Percentiles rank a stretch among this genome's conserved stretches.
phyloP scores from a whole-genome alignment of 1,139 yeast species.

The Geotrichum restrictum region DNA sequence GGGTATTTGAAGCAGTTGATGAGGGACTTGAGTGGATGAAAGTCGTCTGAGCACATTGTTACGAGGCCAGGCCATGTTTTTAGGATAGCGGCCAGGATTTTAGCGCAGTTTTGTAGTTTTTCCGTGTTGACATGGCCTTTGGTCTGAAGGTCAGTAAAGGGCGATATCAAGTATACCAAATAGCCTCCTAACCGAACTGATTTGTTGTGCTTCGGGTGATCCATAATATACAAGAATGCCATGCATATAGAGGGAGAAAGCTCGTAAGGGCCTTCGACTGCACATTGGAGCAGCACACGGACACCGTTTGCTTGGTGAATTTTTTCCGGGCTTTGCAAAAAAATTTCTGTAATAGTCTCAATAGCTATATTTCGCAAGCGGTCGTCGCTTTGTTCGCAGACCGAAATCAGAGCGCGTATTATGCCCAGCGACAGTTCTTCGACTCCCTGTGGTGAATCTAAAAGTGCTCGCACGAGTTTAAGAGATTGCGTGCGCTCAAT shows the following conservation, averaged over 20 bases:
- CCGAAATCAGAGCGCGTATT: conserved; percentile 65
- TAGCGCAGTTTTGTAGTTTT: conserved; percentile 59
- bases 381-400: conserved; percentile 63
- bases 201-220: conserved; percentile 53
- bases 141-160: conserved; percentile 57
- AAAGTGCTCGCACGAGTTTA: conserved; percentile 60
- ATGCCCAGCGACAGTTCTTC: conserved; percentile 60
- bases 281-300: conserved; percentile 52
- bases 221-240: conserved; percentile 58
- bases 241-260: conserved; percentile 54
- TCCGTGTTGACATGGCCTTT: conserved; percentile 49
- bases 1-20: conserved; percentile 62
- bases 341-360: conserved; percentile 69
- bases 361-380: conserved; percentile 51
- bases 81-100: conserved; percentile 56
- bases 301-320: conserved; percentile 65
- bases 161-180: conserved; percentile 57
- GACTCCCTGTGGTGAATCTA: conserved; percentile 56
- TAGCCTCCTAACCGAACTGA: conserved; percentile 48
- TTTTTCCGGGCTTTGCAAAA: conserved; percentile 57
- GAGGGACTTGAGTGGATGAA: conserved; percentile 55
- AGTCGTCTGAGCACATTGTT: conserved; percentile 57
- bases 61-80: conserved; percentile 77
- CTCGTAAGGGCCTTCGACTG: conserved; percentile 61
- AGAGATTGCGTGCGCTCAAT: conserved; percentile 78